Evolutionary conservation across 305 asterid species (phyloP).

Genomic region (Fraxinus ornus): DNA sequence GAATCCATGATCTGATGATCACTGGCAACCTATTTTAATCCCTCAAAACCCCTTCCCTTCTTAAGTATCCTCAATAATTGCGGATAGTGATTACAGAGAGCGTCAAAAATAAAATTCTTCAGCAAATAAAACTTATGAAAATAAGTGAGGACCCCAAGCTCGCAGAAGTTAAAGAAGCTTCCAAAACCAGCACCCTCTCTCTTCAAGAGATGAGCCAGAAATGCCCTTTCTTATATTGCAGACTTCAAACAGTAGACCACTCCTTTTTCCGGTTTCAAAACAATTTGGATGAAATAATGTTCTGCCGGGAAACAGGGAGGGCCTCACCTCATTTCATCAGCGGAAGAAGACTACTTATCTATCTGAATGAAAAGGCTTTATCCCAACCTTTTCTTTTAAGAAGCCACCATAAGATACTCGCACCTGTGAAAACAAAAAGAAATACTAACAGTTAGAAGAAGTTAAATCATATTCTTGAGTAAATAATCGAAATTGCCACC

Average conservation of each 20-base stretch:
- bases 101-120: neutral
- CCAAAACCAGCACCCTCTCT: slow-evolving; percentile 59
- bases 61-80: slow-evolving; percentile 17
- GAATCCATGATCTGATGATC: slow-evolving; percentile 58
- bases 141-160: slow-evolving; percentile 57
- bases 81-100: slow-evolving; percentile 11
- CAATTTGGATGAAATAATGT: neutral
- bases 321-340: neutral
- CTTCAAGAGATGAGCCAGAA: slow-evolving; percentile 30
- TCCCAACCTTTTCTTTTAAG: neutral
- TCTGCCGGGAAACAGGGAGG: neutral
- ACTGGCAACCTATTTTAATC: slow-evolving; percentile 23
- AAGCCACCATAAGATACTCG: neutral
- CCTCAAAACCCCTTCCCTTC: slow-evolving; percentile 18
- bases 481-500: neutral
- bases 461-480: neutral
- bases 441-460: slow-evolving; percentile 12
- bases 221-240: slow-evolving; percentile 22
- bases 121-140: neutral
- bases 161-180: slow-evolving; percentile 33
- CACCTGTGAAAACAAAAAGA: slow-evolving; percentile 25
- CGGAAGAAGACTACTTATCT: neutral
- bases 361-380: neutral
- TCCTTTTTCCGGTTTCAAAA: neutral
- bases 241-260: slow-evolving; percentile 12